Base-by-base conservation (phyloP, 2,329 filamentous ascomycete genomes). In the Nothophaeocryptopus gaeumannii region DNA sequence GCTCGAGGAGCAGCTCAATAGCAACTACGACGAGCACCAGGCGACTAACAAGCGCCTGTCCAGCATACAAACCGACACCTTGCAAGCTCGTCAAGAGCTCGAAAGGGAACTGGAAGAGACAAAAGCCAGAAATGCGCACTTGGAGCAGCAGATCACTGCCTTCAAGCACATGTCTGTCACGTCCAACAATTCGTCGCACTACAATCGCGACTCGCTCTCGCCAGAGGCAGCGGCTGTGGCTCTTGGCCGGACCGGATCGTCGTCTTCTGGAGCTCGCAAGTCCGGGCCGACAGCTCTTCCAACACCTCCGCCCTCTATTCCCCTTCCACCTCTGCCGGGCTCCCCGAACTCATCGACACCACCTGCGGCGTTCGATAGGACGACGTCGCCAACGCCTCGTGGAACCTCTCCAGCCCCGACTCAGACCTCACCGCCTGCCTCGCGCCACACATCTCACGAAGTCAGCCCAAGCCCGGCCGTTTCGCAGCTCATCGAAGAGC, bases 1-100 rank as follows among this genome's bases (percentile, higher is more conserved):
- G 72, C 83, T 99, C 5, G 93, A 99, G 71, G 92, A 97, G 63
- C 93, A 99, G 70, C 83, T 99, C 46, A 91, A 92, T 66, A 89
- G 81, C 67, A 96, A 93, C 72, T 99, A 90, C 70, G 93, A 99
- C 65, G 88, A 96, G 67, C 90, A 92, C 53, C 89, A 96, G 65
- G 77, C 83, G 52, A 84, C 85, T 10, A 90, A 82, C 69, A 95
- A 96, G 72, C 84, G 92, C 46, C 75, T 97, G 45, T 96, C 91
- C 45, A 85, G 87, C 53, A 68, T 77, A 46, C 74, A 78, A 53
- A 70, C 67, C 2, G 75, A 77, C 62, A 71, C 70, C 33, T 62
- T 68, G 11, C 70, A 75, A 52, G 69, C 72, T 39, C 72, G 70
- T 31, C 68, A 71, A 15, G 73, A 76, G 47, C 61, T 78, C 26